phyloP scores from a whole-genome alignment of 306 rosid genomes.

The Trifolium repens region DNA sequence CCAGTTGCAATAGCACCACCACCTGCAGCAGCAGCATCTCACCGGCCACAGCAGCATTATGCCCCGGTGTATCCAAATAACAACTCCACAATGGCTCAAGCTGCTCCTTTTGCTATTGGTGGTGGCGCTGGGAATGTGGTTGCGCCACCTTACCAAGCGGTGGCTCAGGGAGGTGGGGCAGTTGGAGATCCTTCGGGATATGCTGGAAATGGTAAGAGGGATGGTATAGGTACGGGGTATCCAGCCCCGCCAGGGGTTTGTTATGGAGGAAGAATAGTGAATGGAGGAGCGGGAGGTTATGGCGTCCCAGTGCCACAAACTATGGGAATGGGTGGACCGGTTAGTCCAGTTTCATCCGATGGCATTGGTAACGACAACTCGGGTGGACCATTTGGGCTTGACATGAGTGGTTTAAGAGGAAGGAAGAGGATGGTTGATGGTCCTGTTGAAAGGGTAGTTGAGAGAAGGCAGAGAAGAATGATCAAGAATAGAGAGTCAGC shows the following conservation, averaged over 20 bases:
- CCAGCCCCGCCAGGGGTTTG: slow-evolving; percentile 39
- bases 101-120: slow-evolving; percentile 46
- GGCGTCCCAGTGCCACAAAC: slow-evolving; percentile 40
- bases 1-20: not conserved
- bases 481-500: slow-evolving; percentile 97
- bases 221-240: slow-evolving; percentile 44
- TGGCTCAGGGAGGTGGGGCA: slow-evolving; percentile 45
- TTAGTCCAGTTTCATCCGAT: slow-evolving; percentile 75
- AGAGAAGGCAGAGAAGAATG: slow-evolving; percentile 98
- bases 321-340: slow-evolving; percentile 54
- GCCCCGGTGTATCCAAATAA: slow-evolving; percentile 44
- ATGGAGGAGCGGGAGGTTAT: slow-evolving; percentile 55
- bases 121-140: slow-evolving; percentile 44
- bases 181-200: slow-evolving; percentile 58
- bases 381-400: slow-evolving; percentile 61
- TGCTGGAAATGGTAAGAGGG: slow-evolving; percentile 57
- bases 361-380: slow-evolving; percentile 62
- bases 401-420: slow-evolving; percentile 67
- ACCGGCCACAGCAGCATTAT: slow-evolving; percentile 47
- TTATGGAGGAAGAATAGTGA: slow-evolving; percentile 69
- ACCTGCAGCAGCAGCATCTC: slow-evolving; percentile 8
- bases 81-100: slow-evolving; percentile 39
- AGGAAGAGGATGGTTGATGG: slow-evolving; percentile 80
- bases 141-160: slow-evolving; percentile 42
- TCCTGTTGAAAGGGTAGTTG: slow-evolving; percentile 86